Conservation (phyloP, 495 filamentous ascomycete genomes). For the Pseudevernia furfuracea region DNA sequence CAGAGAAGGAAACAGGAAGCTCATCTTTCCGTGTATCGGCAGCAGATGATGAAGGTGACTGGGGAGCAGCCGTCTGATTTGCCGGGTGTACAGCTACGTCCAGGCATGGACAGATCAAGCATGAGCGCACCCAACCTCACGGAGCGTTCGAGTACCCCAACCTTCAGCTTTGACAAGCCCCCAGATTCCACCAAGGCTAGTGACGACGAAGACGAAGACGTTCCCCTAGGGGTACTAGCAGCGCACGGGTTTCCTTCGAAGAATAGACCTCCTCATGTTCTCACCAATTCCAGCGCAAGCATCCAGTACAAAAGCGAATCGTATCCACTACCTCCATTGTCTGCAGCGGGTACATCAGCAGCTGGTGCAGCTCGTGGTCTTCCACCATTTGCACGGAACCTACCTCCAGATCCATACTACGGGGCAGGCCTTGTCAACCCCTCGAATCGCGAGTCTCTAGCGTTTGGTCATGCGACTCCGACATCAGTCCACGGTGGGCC, state of each 20-base stretch:
- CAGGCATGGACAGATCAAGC: constrained; percentile 37
- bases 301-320: constrained; percentile 28
- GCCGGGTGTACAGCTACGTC: constrained; percentile 29
- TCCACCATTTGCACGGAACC: constrained; percentile 77
- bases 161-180: constrained; percentile 32
- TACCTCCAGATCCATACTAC: constrained; percentile 84
- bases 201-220: constrained; percentile 76
- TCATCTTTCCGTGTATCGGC: constrained; percentile 80
- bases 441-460: constrained; percentile 67
- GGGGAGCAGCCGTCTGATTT: constrained; percentile 53
- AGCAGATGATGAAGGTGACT: constrained; percentile 96
- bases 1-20: constrained; percentile 86
- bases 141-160: constrained; percentile 30
- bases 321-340: constrained; percentile 38
- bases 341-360: constrained; percentile 33
- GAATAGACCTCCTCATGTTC: constrained; percentile 66
- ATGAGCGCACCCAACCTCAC: constrained; percentile 41
- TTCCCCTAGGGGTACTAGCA: constrained; percentile 79
- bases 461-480: constrained; percentile 50
- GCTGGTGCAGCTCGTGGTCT: constrained; percentile 44
- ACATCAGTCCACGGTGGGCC: constrained; percentile 48
- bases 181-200: constrained; percentile 40
- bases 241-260: constrained; percentile 89
- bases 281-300: constrained; percentile 42
- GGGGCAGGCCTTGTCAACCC: constrained; percentile 74